Evolutionary conservation across 805 yeast species (phyloP), one percentile per base, ranked within the genome.

Genomic region (Millerozyma acaciae): DNA sequence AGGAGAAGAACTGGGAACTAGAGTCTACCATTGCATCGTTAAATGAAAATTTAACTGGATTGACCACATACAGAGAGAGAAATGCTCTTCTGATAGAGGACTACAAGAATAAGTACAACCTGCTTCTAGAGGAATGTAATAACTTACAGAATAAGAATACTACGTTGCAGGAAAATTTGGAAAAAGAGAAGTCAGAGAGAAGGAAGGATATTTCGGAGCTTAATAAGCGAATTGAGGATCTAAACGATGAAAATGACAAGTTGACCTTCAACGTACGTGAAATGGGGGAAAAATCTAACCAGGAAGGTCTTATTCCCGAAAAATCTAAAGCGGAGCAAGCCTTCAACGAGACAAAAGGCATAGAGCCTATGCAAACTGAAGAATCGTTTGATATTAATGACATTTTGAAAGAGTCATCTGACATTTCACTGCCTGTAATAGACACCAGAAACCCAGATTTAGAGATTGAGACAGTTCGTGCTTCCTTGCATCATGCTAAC

Each of bases 191-290:
- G 25, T 37, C 40, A 1, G 49, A 63, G 13, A 59, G 67, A 21
- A 52, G 56, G 9, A 45, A 51, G 19, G 79, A 79, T 36, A 44
- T 76, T 6, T 57, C 56, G 18, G 76, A 69, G 12, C 57, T 80
- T 37, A 76, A 69, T 44, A 53, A 53, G 3, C 70, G 75, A 29
- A 74, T 81, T 29, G 70, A 68, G 20, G 80, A 75, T 30, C 58
- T 83, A 39, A 83, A 82, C 50, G 82, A 80, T 45, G 88, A 80
- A 48, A 82, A 82, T 54, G 84, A 79, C 42, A 63, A 65, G 15
- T 60, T 81, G 34, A 15, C 26, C 26, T 20, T 20, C 9, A 23
- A 12, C 6, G 12, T n/a, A 12, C 26, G 53, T 61, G 40, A 62
- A 69, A 32, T 32, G 62, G 13, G 23, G 26, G 16, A 21, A 19